These are phyloP conservation scores for Aegilops sharonensis DNA, from an alignment of 176 grass and related monocot species.

Conservation along the genomic window DNA sequence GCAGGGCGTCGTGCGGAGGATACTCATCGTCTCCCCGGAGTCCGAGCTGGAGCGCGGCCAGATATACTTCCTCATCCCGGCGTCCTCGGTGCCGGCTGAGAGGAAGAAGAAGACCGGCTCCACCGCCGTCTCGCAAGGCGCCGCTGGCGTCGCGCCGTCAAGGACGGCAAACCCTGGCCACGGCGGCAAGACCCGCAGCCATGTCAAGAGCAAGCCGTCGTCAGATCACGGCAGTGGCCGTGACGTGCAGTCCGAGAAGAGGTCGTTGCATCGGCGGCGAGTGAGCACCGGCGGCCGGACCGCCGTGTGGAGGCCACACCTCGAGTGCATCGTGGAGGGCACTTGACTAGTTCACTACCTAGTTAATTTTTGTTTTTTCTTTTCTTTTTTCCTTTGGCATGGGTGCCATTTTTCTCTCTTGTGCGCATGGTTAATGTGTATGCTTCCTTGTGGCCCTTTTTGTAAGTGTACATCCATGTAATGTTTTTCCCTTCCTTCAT, in stretches of 20 bases:
- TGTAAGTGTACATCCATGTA: conserved; percentile 51
- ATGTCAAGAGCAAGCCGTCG: background rate
- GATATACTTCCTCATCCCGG: conserved; percentile 91
- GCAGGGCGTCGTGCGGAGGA: conserved; percentile 55
- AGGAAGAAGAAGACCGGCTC: conserved; percentile 26
- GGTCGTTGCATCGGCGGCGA: conserved; percentile 41
- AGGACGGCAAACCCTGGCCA: background rate
- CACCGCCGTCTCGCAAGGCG: background rate
- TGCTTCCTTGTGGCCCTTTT: background rate
- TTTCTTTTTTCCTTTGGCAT: conserved; percentile 5
- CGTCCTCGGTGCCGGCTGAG: conserved; percentile 43
- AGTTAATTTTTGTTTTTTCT: conserved; percentile 13
- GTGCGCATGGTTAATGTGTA: conserved; percentile 31
- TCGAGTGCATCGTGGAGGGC: conserved; percentile 78
- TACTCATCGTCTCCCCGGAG: conserved; percentile 69
- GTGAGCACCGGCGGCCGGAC: conserved; percentile 30
- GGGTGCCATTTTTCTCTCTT: conserved; percentile 39
- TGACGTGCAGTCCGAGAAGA: conserved; percentile 28
- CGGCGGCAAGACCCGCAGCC: conserved; percentile 8
- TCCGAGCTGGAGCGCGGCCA: conserved; percentile 82
- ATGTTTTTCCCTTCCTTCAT: conserved; percentile 36
- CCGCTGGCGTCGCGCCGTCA: background rate
- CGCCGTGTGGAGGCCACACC: conserved; percentile 66
- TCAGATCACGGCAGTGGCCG: background rate
- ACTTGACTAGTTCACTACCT: conserved; percentile 27